Conservation (phyloP, 305 asterid species). For the Fraxinus platypoda region DNA sequence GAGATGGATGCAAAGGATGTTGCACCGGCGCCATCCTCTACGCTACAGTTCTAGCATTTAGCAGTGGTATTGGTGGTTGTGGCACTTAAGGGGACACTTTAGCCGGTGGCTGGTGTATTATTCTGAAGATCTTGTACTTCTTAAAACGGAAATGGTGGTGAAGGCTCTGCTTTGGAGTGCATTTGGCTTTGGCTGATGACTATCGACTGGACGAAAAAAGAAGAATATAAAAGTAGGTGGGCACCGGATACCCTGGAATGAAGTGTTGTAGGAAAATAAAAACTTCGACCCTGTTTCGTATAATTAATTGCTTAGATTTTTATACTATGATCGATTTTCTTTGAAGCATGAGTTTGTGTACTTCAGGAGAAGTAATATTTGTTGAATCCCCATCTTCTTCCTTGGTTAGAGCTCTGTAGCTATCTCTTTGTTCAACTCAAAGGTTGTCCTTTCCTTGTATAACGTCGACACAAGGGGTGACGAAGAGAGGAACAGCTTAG, state of each 20-base stretch:
- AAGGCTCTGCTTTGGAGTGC: neutral
- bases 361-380: neutral
- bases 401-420: neutral
- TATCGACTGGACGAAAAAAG: neutral
- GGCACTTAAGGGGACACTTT: neutral
- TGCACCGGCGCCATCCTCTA: slow-evolving; percentile 68
- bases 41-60: slow-evolving; percentile 54
- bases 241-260: neutral
- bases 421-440: neutral
- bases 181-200: neutral
- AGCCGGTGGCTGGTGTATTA: neutral
- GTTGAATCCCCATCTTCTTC: neutral
- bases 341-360: neutral
- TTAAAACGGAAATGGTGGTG: neutral
- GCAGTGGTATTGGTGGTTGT: neutral
- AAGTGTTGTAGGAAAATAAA: neutral
- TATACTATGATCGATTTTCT: neutral
- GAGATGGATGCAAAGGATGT: slow-evolving; percentile 86
- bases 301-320: neutral
- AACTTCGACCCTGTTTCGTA: neutral
- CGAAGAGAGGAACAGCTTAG: neutral
- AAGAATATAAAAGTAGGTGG: neutral
- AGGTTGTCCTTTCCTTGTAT: neutral
- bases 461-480: neutral
- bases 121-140: neutral